A percentile compares a stretch with the other conserved stretches of the same genome.
phyloP scores from a whole-genome alignment of 306 rosid genomes.

The Begonia fuchsioides region DNA sequence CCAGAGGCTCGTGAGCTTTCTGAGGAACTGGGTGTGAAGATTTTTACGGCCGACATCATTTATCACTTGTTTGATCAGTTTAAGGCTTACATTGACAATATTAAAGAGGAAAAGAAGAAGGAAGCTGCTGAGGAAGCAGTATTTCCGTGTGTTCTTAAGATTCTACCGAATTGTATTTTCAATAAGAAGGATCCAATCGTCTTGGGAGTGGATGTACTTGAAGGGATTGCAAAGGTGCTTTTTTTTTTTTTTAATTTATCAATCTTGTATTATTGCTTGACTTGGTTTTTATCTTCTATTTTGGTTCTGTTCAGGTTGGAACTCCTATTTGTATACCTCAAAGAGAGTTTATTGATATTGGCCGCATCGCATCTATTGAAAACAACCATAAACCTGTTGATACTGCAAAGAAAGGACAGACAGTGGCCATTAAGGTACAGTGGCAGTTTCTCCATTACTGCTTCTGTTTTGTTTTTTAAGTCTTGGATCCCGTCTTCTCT shows the following conservation, averaged over 20 bases:
- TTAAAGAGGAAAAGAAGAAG: conserved; percentile 88
- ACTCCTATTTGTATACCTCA: conserved; percentile 89
- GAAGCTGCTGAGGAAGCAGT: conserved; percentile 92
- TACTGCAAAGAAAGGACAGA: conserved; percentile 74
- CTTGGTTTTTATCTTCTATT: not conserved
- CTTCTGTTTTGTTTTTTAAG: too few relatives aligned
- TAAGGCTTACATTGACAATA: conserved; percentile 75
- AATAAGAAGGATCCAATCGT: conserved; percentile 96
- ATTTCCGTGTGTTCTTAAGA: conserved; percentile 73
- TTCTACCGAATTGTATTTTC: conserved; percentile 74
- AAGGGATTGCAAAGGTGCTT: conserved; percentile 79
- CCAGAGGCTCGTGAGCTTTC: conserved; percentile 89
- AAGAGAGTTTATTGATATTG: conserved; percentile 71
- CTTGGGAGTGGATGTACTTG: conserved; percentile 87
- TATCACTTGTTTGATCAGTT: conserved; percentile 87
- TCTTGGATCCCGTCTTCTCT: too few relatives aligned
- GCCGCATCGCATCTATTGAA: conserved; percentile 76
- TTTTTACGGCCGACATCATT: conserved; percentile 83
- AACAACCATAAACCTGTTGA: conserved; percentile 88
- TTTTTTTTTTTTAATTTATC: conserved; percentile 2
- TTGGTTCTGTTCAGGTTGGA: conserved; percentile 46
- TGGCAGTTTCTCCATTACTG: not conserved
- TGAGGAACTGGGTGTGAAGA: conserved; percentile 67
- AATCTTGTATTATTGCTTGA: not conserved
- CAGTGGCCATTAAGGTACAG: conserved; percentile 82